Evolutionary conservation across 768 basidiomycete genomes (phyloP).

Genomic region (Fomitopsis serialis): DNA sequence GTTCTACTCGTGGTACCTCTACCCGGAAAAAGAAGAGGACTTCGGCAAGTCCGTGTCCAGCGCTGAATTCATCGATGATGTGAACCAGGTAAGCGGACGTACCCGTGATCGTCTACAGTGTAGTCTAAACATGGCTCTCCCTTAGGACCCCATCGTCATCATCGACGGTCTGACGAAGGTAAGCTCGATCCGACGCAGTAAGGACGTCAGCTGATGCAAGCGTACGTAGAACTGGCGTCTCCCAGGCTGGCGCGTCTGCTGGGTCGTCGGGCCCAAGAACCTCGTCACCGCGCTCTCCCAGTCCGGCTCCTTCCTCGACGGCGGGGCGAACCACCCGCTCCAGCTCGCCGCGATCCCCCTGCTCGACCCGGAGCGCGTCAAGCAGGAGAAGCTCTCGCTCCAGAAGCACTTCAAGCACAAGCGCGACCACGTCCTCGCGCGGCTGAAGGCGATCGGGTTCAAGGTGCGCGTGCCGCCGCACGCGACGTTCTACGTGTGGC

Average conservation of each 20-base stretch:
- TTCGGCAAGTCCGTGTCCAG: slow-evolving; percentile 77
- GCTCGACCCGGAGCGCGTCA: slow-evolving; percentile 65
- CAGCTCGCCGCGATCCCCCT: slow-evolving; percentile 87
- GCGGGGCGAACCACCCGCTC: slow-evolving; percentile 91
- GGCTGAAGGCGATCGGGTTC: slow-evolving; percentile 75
- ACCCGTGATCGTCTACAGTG: neutral
- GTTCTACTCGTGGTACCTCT: slow-evolving; percentile 97
- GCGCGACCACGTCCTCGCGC: slow-evolving; percentile 81
- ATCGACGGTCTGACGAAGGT: slow-evolving; percentile 94
- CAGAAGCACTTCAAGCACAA: slow-evolving; percentile 90
- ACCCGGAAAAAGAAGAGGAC: slow-evolving; percentile 71
- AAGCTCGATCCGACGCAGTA: neutral
- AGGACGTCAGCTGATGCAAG: slow-evolving; percentile 14
- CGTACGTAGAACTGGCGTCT: slow-evolving; percentile 81
- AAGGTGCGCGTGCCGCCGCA: slow-evolving; percentile 72
- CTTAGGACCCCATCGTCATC: slow-evolving; percentile 72
- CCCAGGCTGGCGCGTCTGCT: slow-evolving; percentile 92
- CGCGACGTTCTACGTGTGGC: slow-evolving; percentile 94
- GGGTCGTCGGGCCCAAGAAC: slow-evolving; percentile 90
- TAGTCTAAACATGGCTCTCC: neutral
- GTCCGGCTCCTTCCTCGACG: slow-evolving; percentile 89
- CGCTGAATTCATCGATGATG: slow-evolving; percentile 81
- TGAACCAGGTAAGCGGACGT: slow-evolving; percentile 50
- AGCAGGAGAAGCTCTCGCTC: slow-evolving; percentile 74
- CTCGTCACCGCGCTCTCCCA: slow-evolving; percentile 88